Evolutionary conservation across 1,139 yeast genomes (phyloP).

Genomic region (Nakaseomyces delphensis): DNA sequence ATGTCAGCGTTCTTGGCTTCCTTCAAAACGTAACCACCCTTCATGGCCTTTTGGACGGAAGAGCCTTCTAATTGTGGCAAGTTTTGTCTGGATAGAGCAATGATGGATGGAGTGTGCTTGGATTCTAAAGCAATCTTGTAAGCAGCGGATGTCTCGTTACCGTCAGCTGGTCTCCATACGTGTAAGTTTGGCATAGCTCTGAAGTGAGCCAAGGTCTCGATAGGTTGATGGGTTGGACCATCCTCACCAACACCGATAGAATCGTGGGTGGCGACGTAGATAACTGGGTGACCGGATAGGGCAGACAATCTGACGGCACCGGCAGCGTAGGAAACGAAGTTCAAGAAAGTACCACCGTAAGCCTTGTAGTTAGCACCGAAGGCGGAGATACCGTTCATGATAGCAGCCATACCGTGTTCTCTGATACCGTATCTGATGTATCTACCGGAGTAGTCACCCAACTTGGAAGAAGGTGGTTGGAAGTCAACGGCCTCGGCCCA

Average conservation of each 20-base stretch:
- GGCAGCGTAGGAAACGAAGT: constrained; percentile 95
- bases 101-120: constrained; percentile 71
- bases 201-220: constrained; percentile 95
- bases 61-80: constrained; percentile 95
- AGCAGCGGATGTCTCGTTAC: constrained; percentile 97
- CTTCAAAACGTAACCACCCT: constrained; percentile 87
- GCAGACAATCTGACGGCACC: constrained; percentile 97
- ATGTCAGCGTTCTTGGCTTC: constrained; percentile 59
- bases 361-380: constrained; percentile 89
- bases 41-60: constrained; percentile 78
- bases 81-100: constrained; percentile 96
- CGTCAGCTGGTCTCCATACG: constrained; percentile 99
- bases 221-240: constrained; percentile 99
- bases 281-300: constrained; percentile 83
- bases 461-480: constrained; percentile 75
- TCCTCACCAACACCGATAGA: constrained; percentile 99
- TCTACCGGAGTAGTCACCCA: constrained; percentile 88
- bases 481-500: constrained; percentile 76
- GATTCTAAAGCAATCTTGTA: constrained; percentile 71
- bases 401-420: constrained; percentile 99
- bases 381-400: constrained; percentile 95
- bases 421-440: constrained; percentile 98
- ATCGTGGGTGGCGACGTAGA: constrained; percentile 98
- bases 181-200: constrained; percentile 92
- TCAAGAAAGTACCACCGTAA: constrained; percentile 97